Evolutionary conservation across 202 grass and related monocot genomes (phyloP), one percentile per base, ranked within the genome.

Genomic region (Bolboschoenoplectus hybrid): DNA sequence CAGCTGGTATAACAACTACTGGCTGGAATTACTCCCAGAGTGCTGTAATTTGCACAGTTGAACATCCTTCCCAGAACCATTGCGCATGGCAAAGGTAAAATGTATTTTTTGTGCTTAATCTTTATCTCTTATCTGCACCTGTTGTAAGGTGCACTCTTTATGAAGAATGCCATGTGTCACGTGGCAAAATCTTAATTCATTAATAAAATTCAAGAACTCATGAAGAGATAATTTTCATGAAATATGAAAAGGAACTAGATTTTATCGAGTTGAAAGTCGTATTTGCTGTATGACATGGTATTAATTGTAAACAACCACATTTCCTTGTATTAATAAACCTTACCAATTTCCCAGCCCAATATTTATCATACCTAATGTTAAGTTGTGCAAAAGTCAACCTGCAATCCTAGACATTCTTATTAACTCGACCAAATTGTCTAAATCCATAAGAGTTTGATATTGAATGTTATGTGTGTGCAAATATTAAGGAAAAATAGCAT

Each of bases 41-140:
- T 90, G 97, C 90, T 45, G 78, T 99, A 76, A 96, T 99, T 70
- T 99, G 93, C 78, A 99, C 93, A 67, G 97, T 99, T 50, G 88
- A 99, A 65, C 97, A 96, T 87, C 82, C 41, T 65, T 49, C 26
- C 9, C 82, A 88, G 91, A 96, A 96, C 82, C 77, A 89, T 40
- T 90, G 69, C 87, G 97, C 97, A 38, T 99, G 93, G 92, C 93
- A 99, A 82, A 61, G 76, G 76, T 80, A 11, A 45, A 80, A 80
- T 80, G 20, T 26, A 43, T 74, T 4, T 55, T 60, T 9, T 19
- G 3, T 7, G 53, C 55, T 62, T 39, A 39, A 39, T 56, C 7
- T 38, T 1, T 4, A 39, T 39, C 32, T 55, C 46, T 76, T 55
- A 16, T 35, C 45, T 53, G 0, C 0, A 7, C n/a, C 43, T 26